Evolutionary conservation across 2,329 filamentous ascomycete genomes (phyloP).

Genomic region (Aspergillus niger): DNA sequence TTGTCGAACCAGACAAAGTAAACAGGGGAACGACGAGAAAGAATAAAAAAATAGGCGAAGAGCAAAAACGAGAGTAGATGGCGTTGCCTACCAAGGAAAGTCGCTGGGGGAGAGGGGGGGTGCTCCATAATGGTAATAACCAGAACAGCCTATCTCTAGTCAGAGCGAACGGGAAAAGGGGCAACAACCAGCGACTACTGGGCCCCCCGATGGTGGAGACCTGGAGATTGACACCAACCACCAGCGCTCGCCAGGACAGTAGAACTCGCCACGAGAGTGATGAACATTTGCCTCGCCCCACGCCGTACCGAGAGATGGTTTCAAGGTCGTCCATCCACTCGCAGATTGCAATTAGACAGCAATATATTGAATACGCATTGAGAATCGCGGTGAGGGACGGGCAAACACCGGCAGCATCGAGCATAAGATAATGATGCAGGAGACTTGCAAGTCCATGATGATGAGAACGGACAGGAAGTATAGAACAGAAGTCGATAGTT

Average conservation of each 20-base stretch:
- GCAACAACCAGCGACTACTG: slow-evolving; percentile 14
- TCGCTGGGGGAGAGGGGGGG: neutral
- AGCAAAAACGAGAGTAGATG: slow-evolving; percentile 5
- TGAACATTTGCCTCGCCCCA: slow-evolving; percentile 21
- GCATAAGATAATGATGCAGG: neutral
- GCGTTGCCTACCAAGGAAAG: neutral
- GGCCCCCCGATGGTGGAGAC: slow-evolving; percentile 12
- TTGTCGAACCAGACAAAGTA: no score
- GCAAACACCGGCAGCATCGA: no score
- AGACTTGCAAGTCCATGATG: neutral
- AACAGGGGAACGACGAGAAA: neutral
- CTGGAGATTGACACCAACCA: slow-evolving; percentile 21
- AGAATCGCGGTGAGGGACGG: no score
- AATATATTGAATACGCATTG: neutral
- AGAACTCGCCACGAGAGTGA: slow-evolving; percentile 19
- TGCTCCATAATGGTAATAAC: neutral
- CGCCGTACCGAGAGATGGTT: slow-evolving; percentile 9
- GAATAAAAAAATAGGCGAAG: neutral
- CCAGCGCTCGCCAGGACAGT: slow-evolving; percentile 7
- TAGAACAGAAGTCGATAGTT: neutral
- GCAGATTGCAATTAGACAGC: slow-evolving; percentile 5
- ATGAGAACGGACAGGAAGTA: neutral
- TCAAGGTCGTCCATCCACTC: slow-evolving; percentile 8
- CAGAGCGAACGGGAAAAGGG: slow-evolving; percentile 21
- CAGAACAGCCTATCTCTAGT: neutral